phyloP scores from a whole-genome alignment of 1,284 basidiomycete species.

The Meira nashicola region DNA sequence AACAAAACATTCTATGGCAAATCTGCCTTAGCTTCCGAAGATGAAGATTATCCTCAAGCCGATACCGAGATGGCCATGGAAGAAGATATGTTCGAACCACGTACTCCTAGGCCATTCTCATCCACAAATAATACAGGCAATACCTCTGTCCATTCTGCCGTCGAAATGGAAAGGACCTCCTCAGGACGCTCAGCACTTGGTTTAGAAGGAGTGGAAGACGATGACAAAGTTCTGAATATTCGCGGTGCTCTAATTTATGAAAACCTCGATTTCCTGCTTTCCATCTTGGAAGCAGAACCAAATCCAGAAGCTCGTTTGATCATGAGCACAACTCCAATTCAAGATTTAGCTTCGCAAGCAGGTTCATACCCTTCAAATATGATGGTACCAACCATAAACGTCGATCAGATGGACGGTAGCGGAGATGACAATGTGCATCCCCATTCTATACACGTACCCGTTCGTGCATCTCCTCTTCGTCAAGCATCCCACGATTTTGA shows the following conservation, averaged over 20 bases:
- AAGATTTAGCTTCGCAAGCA: no score
- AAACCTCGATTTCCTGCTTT: constrained; percentile 41
- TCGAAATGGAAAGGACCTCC: neutral
- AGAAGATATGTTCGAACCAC: neutral
- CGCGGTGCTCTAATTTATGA: constrained; percentile 49
- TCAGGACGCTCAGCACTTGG: constrained; percentile 17
- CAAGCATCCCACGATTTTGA: no score
- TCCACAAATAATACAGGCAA: no score
- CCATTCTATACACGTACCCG: no score
- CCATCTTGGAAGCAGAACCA: constrained; percentile 27
- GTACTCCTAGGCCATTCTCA: neutral
- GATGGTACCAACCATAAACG: no score
- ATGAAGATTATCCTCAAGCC: neutral
- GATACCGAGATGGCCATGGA: constrained; percentile 13
- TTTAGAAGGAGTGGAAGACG: constrained; percentile 18
- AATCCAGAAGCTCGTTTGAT: constrained; percentile 12
- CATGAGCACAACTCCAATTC: no score
- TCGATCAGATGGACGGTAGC: no score
- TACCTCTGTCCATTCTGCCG: no score
- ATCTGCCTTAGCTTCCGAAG: neutral
- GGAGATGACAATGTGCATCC: no score
- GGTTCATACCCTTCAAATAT: no score
- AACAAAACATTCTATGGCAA: no score
- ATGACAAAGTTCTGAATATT: constrained; percentile 21
- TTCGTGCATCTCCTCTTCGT: no score